These are phyloP conservation scores for Seiridium unicorne DNA, from an alignment of 2,329 filamentous ascomycete species.

Conservation along the genomic window DNA sequence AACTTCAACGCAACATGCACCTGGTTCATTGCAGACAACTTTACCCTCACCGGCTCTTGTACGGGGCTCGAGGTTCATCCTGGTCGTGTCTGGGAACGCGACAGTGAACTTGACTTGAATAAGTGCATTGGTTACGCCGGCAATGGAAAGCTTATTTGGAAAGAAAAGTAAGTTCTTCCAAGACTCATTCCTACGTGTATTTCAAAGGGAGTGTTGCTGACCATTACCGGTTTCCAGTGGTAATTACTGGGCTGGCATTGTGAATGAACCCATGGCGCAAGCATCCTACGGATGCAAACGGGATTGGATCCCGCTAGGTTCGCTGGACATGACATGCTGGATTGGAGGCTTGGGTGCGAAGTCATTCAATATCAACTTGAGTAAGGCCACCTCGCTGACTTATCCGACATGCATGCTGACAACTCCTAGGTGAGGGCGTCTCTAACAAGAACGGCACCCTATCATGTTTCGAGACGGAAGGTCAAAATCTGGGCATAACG, in stretches of 20 bases:
- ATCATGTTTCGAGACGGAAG: no score
- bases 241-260: neutral
- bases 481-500: no score
- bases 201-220: neutral
- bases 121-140: neutral
- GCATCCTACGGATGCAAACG: neutral
- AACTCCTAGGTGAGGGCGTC: no score
- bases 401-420: no score
- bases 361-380: neutral
- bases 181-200: neutral
- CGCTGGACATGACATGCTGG: neutral
- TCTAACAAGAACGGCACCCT: no score
- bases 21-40: neutral
- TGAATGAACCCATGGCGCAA: neutral
- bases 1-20: no score
- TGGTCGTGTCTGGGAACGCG: neutral
- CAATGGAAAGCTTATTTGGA: neutral
- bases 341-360: neutral
- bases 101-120: neutral
- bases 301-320: neutral
- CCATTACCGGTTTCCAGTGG: neutral
- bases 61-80: neutral
- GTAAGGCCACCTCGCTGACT: neutral
- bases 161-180: neutral
- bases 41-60: neutral